Conservation (phyloP, 169 alveolate genomes). For the Cryptosporidium canis region DNA sequence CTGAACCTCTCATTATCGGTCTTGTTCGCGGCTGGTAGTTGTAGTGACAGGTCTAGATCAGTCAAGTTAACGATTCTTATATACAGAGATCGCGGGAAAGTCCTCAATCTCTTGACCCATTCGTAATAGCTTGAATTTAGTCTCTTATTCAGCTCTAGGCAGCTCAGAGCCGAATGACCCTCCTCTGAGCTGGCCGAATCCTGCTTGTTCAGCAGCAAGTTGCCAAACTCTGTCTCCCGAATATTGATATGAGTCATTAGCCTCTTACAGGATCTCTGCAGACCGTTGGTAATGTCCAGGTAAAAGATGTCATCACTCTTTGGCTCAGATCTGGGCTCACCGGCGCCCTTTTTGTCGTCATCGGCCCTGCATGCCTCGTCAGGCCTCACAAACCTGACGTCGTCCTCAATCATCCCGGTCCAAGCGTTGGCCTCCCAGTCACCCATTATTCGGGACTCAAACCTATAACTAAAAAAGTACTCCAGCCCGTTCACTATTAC, state of each 20-base stretch:
- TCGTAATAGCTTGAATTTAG: conserved; percentile 27
- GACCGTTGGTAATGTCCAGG: conserved; percentile 34
- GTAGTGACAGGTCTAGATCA: background rate
- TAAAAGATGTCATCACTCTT: background rate
- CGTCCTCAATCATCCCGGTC: conserved; percentile 22
- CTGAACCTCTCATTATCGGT: conserved; percentile 16
- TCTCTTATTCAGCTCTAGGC: background rate
- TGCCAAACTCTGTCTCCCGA: conserved; percentile 54
- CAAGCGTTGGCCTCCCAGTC: conserved; percentile 34
- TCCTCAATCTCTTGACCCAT: conserved; percentile 52
- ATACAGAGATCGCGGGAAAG: conserved; percentile 40
- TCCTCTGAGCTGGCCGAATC: background rate
- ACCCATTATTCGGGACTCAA: conserved; percentile 41
- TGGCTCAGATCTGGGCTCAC: background rate
- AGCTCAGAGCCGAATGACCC: background rate
- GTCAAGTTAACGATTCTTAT: conserved; percentile 54
- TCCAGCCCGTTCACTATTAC: conserved; percentile 38
- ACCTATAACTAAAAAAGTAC: conserved; percentile 31
- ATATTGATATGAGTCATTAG: conserved; percentile 43
- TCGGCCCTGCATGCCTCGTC: background rate
- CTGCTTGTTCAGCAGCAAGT: background rate
- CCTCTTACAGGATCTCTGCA: conserved; percentile 28
- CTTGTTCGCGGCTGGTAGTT: conserved; percentile 50
- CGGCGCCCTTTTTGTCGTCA: background rate
- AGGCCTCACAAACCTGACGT: background rate